These are phyloP conservation scores for Penicillium freii DNA, from an alignment of 2,329 filamentous ascomycete genomes.

Conservation along the genomic window DNA sequence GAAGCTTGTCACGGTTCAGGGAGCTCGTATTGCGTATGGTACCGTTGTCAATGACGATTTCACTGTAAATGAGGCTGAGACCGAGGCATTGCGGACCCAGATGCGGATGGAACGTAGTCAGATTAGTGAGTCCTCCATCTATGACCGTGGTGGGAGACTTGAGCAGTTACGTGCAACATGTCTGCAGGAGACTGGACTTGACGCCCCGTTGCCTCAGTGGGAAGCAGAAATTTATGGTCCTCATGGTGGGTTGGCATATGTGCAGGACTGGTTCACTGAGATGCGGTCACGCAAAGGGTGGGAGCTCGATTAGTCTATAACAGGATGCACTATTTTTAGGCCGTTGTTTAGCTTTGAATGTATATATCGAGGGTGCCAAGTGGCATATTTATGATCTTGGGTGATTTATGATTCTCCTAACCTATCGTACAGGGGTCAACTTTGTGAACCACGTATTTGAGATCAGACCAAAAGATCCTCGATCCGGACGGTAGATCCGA, in stretches of 20 bases:
- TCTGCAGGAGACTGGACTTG: slow-evolving; percentile 46
- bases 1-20: slow-evolving; percentile 46
- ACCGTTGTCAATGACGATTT: slow-evolving; percentile 44
- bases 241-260: slow-evolving; percentile 47
- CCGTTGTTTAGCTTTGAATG: no score
- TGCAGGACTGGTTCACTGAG: slow-evolving; percentile 44
- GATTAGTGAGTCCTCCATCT: slow-evolving; percentile 28
- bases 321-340: neutral
- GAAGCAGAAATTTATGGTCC: slow-evolving; percentile 47
- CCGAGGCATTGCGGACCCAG: slow-evolving; percentile 35
- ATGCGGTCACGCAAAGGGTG: slow-evolving; percentile 19
- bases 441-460: no score
- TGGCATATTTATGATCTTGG: no score
- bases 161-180: slow-evolving; percentile 39
- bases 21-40: slow-evolving; percentile 48
- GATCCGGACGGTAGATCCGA: no score
- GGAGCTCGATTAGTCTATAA: neutral
- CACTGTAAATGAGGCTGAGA: slow-evolving; percentile 39
- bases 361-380: no score
- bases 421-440: no score
- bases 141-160: slow-evolving; percentile 47
- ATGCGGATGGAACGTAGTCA: slow-evolving; percentile 30
- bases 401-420: no score
- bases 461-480: no score
- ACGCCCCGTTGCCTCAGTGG: slow-evolving; percentile 47